These are phyloP conservation scores for Neurospora terricola DNA, from an alignment of 495 filamentous ascomycete genomes.

Conservation along the genomic window DNA sequence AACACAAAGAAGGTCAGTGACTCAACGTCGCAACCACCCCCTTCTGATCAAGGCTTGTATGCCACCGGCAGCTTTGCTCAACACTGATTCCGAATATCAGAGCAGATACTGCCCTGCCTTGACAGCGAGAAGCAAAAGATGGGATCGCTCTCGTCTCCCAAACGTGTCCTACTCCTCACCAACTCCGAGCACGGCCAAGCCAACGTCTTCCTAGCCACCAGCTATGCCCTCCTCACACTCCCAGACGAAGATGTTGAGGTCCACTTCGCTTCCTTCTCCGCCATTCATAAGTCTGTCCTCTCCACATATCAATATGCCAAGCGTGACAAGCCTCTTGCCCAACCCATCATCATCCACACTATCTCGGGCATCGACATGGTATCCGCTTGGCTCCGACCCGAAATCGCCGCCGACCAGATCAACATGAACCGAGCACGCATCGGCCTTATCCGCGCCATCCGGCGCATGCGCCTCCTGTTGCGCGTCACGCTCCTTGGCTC, in stretches of 20 bases:
- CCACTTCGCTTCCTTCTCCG: conserved; percentile 43
- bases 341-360: conserved; percentile 23
- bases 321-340: conserved; percentile 15
- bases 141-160: conserved; percentile 10
- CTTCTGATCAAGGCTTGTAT: not conserved
- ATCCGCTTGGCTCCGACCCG: conserved; percentile 26
- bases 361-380: conserved; percentile 34
- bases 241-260: conserved; percentile 30
- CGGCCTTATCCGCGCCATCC: conserved; percentile 23
- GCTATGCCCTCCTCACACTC: conserved; percentile 37
- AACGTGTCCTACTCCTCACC: conserved; percentile 40
- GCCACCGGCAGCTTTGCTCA: not conserved
- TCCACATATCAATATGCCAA: conserved; percentile 13
- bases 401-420: conserved; percentile 4
- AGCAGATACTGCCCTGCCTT: not conserved
- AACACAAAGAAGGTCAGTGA: not conserved
- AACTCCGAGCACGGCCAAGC: conserved; percentile 47
- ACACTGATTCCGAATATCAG: not conserved
- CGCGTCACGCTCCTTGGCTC: conserved; percentile 28
- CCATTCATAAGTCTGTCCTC: conserved; percentile 19
- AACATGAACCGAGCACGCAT: not conserved
- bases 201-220: conserved; percentile 44
- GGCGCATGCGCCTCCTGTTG: conserved; percentile 17
- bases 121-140: not conserved
- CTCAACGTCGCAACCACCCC: not conserved